Percentiles rank a stretch among this genome's conserved stretches.
phyloP scores from a whole-genome alignment of 129 eudicot genomes.

The Dittrichia graveolens region DNA sequence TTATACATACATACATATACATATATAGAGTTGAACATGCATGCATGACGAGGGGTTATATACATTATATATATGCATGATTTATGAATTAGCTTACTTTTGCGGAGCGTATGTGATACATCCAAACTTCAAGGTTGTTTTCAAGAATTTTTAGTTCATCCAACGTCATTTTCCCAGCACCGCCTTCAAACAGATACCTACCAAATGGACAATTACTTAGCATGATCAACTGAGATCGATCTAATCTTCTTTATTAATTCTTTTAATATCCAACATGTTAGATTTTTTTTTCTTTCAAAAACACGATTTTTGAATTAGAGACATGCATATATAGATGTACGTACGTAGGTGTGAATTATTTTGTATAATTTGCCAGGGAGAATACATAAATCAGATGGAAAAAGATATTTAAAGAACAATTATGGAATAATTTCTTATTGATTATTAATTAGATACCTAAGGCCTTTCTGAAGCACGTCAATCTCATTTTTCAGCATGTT shows the following conservation, averaged over 20 bases:
- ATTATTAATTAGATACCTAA: conserved; percentile 40
- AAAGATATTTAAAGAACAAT: too few relatives aligned
- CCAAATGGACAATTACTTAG: neutral
- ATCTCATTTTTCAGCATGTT: conserved; percentile 69
- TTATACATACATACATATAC: too few relatives aligned
- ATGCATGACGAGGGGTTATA: too few relatives aligned
- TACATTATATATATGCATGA: too few relatives aligned
- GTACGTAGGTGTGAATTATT: neutral
- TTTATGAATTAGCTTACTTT: conserved; percentile 44
- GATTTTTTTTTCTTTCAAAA: neutral
- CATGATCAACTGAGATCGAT: too few relatives aligned
- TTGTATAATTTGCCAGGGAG: neutral
- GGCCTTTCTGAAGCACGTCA: conserved; percentile 78
- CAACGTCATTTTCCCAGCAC: conserved; percentile 71
- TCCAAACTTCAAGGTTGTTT: conserved; percentile 80
- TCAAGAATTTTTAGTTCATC: conserved; percentile 80
- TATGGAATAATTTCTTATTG: neutral
- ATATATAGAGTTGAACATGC: too few relatives aligned
- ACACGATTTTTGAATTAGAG: neutral
- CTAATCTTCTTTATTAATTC: too few relatives aligned
- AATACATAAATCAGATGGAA: too few relatives aligned
- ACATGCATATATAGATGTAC: too few relatives aligned
- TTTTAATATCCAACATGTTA: neutral
- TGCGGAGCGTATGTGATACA: conserved; percentile 79
- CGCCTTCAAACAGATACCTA: conserved; percentile 75